phyloP scores from a whole-genome alignment of 768 basidiomycete genomes.

The Floccularia luteovirens region DNA sequence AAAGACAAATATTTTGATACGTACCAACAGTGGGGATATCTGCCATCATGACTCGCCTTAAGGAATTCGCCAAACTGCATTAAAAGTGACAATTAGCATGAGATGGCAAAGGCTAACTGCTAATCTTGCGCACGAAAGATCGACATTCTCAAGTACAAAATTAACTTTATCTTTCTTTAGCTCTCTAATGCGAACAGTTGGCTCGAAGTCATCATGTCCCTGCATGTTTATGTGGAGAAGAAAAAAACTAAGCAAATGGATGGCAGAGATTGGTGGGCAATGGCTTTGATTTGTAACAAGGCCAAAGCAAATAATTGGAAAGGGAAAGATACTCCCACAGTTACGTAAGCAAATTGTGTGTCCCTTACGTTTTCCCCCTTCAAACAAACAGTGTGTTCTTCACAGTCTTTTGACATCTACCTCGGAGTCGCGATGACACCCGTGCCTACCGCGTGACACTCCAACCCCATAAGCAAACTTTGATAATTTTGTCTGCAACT shows the following conservation, averaged over 20 bases:
- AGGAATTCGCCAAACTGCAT: slow-evolving; percentile 83
- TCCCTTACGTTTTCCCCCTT: no score
- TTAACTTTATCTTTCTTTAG: slow-evolving; percentile 81
- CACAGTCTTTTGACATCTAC: no score
- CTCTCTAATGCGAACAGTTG: slow-evolving; percentile 76
- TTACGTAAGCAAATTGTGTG: no score
- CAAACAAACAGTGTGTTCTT: no score
- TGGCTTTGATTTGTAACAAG: neutral
- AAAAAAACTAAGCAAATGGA: neutral
- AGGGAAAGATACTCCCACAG: no score
- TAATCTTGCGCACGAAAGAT: slow-evolving; percentile 68
- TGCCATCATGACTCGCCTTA: slow-evolving; percentile 91
- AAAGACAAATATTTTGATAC: slow-evolving; percentile 17
- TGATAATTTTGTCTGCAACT: no score
- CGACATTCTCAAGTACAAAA: slow-evolving; percentile 93
- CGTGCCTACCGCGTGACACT: no score
- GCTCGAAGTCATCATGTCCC: slow-evolving; percentile 42
- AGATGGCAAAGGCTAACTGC: slow-evolving; percentile 6
- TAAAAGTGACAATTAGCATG: slow-evolving; percentile 7
- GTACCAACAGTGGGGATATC: slow-evolving; percentile 93
- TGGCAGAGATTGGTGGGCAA: neutral
- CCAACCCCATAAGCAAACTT: no score
- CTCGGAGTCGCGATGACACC: no score
- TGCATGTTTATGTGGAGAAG: slow-evolving; percentile 21
- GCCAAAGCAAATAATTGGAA: slow-evolving; percentile 3